Percentiles rank a stretch among this genome's conserved stretches.
These are phyloP conservation scores for Austroboletus novae-zelandiae DNA, from an alignment of 1,284 basidiomycete genomes.

Conservation along the genomic window DNA sequence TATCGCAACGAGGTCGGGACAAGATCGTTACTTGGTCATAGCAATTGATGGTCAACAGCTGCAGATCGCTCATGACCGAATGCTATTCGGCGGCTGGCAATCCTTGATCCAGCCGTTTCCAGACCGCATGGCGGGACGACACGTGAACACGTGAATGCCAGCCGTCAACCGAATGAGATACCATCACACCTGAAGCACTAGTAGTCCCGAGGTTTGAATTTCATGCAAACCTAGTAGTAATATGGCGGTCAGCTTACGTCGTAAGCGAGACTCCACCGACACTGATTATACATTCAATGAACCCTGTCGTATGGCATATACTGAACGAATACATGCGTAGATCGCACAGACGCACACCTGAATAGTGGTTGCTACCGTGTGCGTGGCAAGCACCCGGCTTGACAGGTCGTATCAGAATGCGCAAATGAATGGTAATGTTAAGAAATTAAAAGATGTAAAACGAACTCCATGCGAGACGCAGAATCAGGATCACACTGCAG, in stretches of 20 bases:
- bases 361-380: conserved; percentile 37
- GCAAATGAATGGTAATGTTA: conserved; percentile 8
- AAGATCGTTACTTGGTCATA: conserved; percentile 27
- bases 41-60: conserved; percentile 29
- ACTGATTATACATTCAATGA: conserved; percentile 16
- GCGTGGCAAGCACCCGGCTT: conserved; percentile 46
- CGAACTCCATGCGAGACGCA: conserved; percentile 37
- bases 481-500: conserved; percentile 28
- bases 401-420: conserved; percentile 36
- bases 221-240: conserved; percentile 40
- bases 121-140: conserved; percentile 31
- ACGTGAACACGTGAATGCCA: conserved; percentile 22
- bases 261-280: conserved; percentile 10
- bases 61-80: conserved; percentile 41
- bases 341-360: conserved; percentile 33
- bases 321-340: conserved; percentile 9
- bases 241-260: conserved; percentile 14
- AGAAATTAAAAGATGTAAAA: conserved; percentile 13
- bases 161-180: conserved; percentile 17
- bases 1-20: conserved; percentile 20
- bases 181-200: conserved; percentile 42
- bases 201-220: conserved; percentile 46
- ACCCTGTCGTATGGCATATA: conserved; percentile 18
- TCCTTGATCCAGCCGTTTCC: conserved; percentile 39
- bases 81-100: conserved; percentile 37